These are phyloP conservation scores for Hymenoscyphus repandus DNA, from an alignment of 2,329 filamentous ascomycete species.

Conservation along the genomic window DNA sequence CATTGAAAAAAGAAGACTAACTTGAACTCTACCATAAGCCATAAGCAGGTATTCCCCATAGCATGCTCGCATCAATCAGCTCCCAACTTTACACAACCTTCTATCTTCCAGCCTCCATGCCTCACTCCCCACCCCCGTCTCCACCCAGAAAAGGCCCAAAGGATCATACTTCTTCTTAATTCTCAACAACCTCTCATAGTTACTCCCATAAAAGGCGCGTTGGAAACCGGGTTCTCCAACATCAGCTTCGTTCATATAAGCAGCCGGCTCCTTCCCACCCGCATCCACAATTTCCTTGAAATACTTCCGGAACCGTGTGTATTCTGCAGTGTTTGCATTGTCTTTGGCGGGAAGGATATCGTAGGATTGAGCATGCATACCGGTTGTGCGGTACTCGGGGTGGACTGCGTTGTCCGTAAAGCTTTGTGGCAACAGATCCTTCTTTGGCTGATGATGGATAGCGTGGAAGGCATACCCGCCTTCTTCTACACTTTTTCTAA, in stretches of 20 bases:
- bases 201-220: conserved; percentile 14
- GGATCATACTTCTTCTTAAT: conserved; percentile 48
- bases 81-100: conserved; percentile 7
- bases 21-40: too few relatives aligned
- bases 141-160: conserved; percentile 33
- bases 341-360: conserved; percentile 30
- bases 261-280: conserved; percentile 27
- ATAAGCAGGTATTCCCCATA: too few relatives aligned
- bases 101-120: conserved; percentile 24
- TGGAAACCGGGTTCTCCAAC: conserved; percentile 37
- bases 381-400: conserved; percentile 11
- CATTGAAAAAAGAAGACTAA: too few relatives aligned
- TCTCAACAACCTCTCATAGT: conserved; percentile 34
- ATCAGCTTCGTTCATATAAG: conserved; percentile 47
- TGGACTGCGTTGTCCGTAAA: conserved; percentile 12
- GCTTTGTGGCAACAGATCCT: neutral
- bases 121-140: conserved; percentile 18
- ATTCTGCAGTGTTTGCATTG: conserved; percentile 34
- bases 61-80: too few relatives aligned
- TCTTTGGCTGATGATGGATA: conserved; percentile 16
- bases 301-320: conserved; percentile 26
- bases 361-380: conserved; percentile 12
- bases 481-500: conserved; percentile 29
- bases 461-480: conserved; percentile 31
- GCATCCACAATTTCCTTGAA: conserved; percentile 11